A percentile compares a stretch with the other conserved stretches of the same genome.
Evolutionary conservation across 306 rosid genomes (phyloP).

Genomic region (Cyamopsis tetragonoloba): DNA sequence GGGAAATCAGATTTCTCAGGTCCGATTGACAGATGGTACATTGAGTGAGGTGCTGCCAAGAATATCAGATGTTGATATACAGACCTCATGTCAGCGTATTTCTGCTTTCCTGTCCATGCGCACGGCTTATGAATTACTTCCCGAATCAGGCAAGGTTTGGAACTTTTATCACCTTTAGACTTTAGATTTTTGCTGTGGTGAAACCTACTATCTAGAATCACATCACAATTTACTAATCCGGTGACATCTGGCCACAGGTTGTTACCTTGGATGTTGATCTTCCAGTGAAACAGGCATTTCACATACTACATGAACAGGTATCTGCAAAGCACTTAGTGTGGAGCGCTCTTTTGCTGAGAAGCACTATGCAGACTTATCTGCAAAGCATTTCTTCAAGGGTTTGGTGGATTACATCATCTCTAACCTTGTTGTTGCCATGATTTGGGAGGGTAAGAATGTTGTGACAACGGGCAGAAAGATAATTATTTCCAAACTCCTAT

Average conservation of each 20-base stretch:
- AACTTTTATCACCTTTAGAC: slow-evolving; percentile 32
- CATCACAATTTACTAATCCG: slow-evolving; percentile 12
- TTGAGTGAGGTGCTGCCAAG: slow-evolving; percentile 58
- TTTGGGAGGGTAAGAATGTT: too few species aligned
- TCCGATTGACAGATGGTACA: slow-evolving; percentile 59
- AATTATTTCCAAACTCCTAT: too few species aligned
- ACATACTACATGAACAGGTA: slow-evolving; percentile 95
- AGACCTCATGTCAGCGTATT: slow-evolving; percentile 75
- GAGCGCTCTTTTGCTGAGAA: too few species aligned
- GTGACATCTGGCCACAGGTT: slow-evolving; percentile 54
- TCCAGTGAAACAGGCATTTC: slow-evolving; percentile 98
- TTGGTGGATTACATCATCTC: too few species aligned
- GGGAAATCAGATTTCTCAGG: slow-evolving; percentile 44
- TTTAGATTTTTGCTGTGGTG: slow-evolving; percentile 16
- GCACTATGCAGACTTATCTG: too few species aligned
- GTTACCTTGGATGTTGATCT: slow-evolving; percentile 81
- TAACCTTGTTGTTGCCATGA: too few species aligned
- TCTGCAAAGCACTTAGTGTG: too few species aligned
- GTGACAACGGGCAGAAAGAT: too few species aligned
- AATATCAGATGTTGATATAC: slow-evolving; percentile 74
- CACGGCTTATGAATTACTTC: slow-evolving; percentile 89
- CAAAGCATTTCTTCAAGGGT: too few species aligned
- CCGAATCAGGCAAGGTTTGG: slow-evolving; percentile 99
- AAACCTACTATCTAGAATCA: slow-evolving; percentile 1
- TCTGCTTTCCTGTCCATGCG: slow-evolving; percentile 69